phyloP scores from a whole-genome alignment of 768 basidiomycete species.

The Serendipita sp. region DNA sequence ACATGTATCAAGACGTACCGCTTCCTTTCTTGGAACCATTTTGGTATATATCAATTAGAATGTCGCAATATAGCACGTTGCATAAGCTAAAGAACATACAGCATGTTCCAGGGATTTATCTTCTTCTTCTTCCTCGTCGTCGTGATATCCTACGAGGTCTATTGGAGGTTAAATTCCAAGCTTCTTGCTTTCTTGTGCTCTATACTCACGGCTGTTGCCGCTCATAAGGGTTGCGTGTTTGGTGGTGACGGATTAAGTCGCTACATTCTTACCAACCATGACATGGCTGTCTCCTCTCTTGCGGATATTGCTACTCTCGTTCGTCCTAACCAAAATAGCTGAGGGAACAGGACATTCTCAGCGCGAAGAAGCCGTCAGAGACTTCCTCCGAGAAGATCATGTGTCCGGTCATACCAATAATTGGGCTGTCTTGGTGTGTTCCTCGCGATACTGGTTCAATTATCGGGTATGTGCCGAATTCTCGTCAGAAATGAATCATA shows the following conservation, averaged over 20 bases:
- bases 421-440: conserved; percentile 94
- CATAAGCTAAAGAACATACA: no score
- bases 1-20: no score
- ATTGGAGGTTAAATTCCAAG: neutral
- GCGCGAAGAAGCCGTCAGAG: conserved; percentile 4
- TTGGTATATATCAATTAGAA: no score
- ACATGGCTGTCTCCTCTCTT: neutral
- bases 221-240: neutral
- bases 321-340: neutral
- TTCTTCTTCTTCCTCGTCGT: neutral
- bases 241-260: no score
- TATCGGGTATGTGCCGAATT: conserved; percentile 53
- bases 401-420: conserved; percentile 69
- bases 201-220: no score
- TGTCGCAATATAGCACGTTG: no score
- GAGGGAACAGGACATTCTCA: neutral
- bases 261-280: neutral
- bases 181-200: neutral
- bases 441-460: conserved; percentile 97
- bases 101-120: no score
- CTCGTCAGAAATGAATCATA: neutral
- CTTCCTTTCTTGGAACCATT: no score
- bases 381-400: conserved; percentile 10
- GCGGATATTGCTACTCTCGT: neutral
- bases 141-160: conserved; percentile 6